These are phyloP conservation scores for Pulveroboletus frians DNA, from an alignment of 768 basidiomycete genomes.

Conservation along the genomic window DNA sequence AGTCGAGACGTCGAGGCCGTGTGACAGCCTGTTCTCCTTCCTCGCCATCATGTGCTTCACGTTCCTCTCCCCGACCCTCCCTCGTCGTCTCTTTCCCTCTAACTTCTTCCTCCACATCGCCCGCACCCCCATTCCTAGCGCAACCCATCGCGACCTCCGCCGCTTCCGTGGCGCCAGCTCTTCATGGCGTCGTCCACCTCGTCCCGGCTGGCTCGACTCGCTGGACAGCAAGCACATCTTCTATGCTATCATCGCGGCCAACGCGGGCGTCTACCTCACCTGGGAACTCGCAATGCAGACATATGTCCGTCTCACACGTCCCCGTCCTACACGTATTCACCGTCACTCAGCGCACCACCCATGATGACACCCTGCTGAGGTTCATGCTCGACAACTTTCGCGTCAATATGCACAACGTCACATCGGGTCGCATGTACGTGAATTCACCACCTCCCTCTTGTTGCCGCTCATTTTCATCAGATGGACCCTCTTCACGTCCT, in stretches of 20 bases:
- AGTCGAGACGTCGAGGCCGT: not conserved
- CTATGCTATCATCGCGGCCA: constrained; percentile 60
- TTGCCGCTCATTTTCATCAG: constrained; percentile 32
- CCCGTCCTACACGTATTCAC: not conserved
- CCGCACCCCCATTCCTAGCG: constrained; percentile 12
- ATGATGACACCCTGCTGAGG: constrained; percentile 37
- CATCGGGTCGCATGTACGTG: constrained; percentile 60
- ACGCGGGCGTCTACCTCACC: constrained; percentile 54
- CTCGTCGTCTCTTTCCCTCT: not conserved
- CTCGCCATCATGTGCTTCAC: not conserved
- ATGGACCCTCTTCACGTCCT: constrained; percentile 68
- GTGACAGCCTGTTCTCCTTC: no score
- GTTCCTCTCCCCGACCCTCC: constrained; percentile 5
- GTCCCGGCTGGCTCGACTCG: constrained; percentile 39
- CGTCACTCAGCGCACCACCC: constrained; percentile 32
- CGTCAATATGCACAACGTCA: constrained; percentile 54
- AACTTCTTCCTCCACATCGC: constrained; percentile 14
- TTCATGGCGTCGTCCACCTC: constrained; percentile 27
- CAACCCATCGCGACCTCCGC: constrained; percentile 20
- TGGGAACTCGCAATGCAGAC: constrained; percentile 44
- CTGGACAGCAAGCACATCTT: constrained; percentile 53
- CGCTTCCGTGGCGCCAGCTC: constrained; percentile 11
- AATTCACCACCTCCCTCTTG: not conserved
- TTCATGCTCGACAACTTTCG: constrained; percentile 63
- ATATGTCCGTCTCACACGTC: constrained; percentile 29